Percentiles rank a stretch among this genome's conserved stretches.
These are phyloP conservation scores for Evernia prunastri DNA, from an alignment of 495 filamentous ascomycete genomes.

Conservation along the genomic window DNA sequence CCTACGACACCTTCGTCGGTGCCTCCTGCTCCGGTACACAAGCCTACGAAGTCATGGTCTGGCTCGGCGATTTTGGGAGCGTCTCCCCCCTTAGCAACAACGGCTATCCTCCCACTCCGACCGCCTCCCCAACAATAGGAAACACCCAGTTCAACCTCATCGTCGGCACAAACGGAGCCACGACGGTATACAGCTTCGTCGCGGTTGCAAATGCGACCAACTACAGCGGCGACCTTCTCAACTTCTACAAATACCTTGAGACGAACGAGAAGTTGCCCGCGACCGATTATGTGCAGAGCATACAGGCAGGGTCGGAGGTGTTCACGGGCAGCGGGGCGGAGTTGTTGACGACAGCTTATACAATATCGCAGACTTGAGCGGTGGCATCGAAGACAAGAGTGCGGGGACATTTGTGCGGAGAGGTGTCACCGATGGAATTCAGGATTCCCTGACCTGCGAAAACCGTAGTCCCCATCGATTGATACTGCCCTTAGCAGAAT, in stretches of 20 bases:
- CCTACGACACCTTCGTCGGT: slow-evolving; percentile 59
- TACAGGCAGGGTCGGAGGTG: slow-evolving; percentile 53
- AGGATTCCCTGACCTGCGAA: no score
- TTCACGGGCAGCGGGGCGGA: slow-evolving; percentile 41
- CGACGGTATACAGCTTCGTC: slow-evolving; percentile 57
- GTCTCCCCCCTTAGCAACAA: slow-evolving; percentile 57
- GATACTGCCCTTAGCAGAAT: no score
- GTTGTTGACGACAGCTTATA: slow-evolving; percentile 38
- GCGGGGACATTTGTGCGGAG: not conserved
- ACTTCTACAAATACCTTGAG: slow-evolving; percentile 53
- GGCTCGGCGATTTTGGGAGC: slow-evolving; percentile 56
- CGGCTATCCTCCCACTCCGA: slow-evolving; percentile 37
- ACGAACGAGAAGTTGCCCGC: slow-evolving; percentile 42
- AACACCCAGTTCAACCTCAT: slow-evolving; percentile 49
- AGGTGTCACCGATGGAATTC: not conserved
- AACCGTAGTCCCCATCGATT: no score
- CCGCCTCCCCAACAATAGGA: slow-evolving; percentile 48
- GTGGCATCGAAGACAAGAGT: not conserved
- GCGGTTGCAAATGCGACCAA: slow-evolving; percentile 39
- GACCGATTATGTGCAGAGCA: slow-evolving; percentile 48
- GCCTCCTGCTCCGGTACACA: slow-evolving; percentile 38
- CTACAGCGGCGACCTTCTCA: slow-evolving; percentile 51
- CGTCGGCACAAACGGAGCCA: slow-evolving; percentile 49
- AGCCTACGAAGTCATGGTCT: slow-evolving; percentile 68
- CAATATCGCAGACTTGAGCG: slow-evolving; percentile 36